Evolutionary conservation across 2,329 filamentous ascomycete species (phyloP), one percentile per base, ranked within the genome.

Genomic region (Ophiocordyceps unilateralis): DNA sequence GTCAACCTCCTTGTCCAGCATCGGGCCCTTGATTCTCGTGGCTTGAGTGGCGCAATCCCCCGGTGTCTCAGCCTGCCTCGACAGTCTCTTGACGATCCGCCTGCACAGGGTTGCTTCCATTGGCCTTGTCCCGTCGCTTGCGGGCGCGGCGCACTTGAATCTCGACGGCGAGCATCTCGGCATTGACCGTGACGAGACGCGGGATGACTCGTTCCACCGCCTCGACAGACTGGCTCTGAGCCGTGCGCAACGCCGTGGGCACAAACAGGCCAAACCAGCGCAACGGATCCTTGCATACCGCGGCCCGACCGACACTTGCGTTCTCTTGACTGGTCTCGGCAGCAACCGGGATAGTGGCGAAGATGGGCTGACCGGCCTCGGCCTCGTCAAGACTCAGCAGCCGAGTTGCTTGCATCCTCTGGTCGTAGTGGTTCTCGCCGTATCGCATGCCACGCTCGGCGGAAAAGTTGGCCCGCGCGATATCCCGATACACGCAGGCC

Each of bases 391-490:
- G 51, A 9, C 40, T 41, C 24, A 79, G 50, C 43, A 60, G 58
- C 42, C 72, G 62, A 20, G 58, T 60, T 3, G 81, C 79, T 55
- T 76, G 76, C 76, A 85, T 84, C 40, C 83, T 71, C 49, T 76
- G 72, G 57, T 88, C 81, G 55, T 83, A 89, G 53, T 74, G 72
- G 51, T 84, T 78, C 48, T 67, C 70, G 3, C 81, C 82, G 55
- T 81, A 87, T 37, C 75, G 67, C 47, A 75, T 57, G 26, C 78
- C 72, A 12, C 73, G 65, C 54, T 75, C 68, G n/a, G 74, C 75
- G 23, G 73, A 65, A 59, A 84, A 87, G 61, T 87, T 86, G 47
- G 83, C 83, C 45, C 82, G 73, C n/a, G 83, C 79, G 36, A 88
- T 66, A 49, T 66, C 62, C 44, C 72, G 69, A 53, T 68, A 74